Conservation (phyloP, 441 rosid genomes). For the Pelargonium australe region DNA sequence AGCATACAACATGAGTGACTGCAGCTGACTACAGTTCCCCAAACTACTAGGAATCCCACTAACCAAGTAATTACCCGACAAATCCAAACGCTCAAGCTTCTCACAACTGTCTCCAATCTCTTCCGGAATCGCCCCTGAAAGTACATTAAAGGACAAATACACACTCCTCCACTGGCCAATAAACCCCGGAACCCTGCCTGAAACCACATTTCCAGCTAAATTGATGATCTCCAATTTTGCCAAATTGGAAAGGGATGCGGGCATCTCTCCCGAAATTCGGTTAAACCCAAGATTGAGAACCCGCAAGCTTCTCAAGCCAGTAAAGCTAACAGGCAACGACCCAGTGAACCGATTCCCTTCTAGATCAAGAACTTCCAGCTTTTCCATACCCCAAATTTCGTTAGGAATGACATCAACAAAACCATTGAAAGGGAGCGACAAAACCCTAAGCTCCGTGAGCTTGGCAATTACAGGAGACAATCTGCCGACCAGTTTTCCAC, state of each 20-base stretch:
- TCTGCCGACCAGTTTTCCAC: constrained; percentile 43
- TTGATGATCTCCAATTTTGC: constrained; percentile 40
- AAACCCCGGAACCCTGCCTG: constrained; percentile 43
- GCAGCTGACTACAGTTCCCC: constrained; percentile 41
- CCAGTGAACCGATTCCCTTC: constrained; percentile 51
- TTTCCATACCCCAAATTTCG: constrained; percentile 57
- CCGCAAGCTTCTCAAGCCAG: constrained; percentile 38
- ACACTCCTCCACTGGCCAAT: constrained; percentile 41
- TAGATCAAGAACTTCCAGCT: constrained; percentile 61
- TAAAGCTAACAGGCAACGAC: constrained; percentile 35
- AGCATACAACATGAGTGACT: constrained; percentile 42
- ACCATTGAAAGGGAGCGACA: constrained; percentile 64
- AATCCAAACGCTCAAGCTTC: constrained; percentile 54
- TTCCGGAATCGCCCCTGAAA: constrained; percentile 37
- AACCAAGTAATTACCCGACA: constrained; percentile 49
- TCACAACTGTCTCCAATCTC: constrained; percentile 37
- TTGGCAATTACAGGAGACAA: constrained; percentile 42
- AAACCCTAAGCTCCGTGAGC: constrained; percentile 53
- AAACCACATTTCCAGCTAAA: constrained; percentile 36
- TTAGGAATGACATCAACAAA: constrained; percentile 49
- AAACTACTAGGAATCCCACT: constrained; percentile 49
- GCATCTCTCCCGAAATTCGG: constrained; percentile 39
- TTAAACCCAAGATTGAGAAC: constrained; percentile 56
- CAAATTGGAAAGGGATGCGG: constrained; percentile 27
- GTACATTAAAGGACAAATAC: constrained; percentile 37